Evolutionary conservation across 345 rosid species (phyloP).

Genomic region (Cardamine resedifolia): DNA sequence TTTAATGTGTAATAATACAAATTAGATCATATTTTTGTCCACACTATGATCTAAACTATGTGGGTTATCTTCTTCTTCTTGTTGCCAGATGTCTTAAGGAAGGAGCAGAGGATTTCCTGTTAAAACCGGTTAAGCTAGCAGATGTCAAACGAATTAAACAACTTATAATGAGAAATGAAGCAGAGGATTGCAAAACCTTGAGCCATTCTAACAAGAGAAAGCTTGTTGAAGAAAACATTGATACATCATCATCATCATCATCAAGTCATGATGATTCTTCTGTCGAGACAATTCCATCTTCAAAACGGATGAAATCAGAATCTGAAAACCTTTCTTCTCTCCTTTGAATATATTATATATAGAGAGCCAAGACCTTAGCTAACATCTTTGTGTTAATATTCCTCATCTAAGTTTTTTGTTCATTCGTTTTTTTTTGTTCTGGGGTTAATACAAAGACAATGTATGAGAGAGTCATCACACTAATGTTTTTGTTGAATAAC

Average conservation of each 20-base stretch:
- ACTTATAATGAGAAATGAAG: slow-evolving; percentile 41
- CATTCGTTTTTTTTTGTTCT: slow-evolving; percentile 16
- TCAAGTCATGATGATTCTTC: slow-evolving; percentile 18
- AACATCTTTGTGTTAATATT: slow-evolving; percentile 31
- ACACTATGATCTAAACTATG: background rate
- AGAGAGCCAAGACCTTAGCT: slow-evolving; percentile 15
- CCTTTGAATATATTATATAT: slow-evolving; percentile 3
- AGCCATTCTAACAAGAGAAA: slow-evolving; percentile 45
- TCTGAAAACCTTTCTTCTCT: slow-evolving; percentile 1
- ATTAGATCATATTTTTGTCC: background rate
- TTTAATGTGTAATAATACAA: background rate
- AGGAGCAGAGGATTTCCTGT: slow-evolving; percentile 82
- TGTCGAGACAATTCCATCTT: slow-evolving; percentile 5
- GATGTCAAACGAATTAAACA: slow-evolving; percentile 68
- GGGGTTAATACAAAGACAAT: slow-evolving; percentile 9
- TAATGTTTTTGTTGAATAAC: background rate
- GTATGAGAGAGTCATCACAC: background rate
- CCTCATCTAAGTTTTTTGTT: slow-evolving; percentile 19
- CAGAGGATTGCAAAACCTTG: slow-evolving; percentile 36
- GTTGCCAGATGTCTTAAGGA: slow-evolving; percentile 67
- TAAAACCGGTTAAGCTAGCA: slow-evolving; percentile 76
- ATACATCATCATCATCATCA: slow-evolving; percentile 20
- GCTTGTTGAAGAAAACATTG: slow-evolving; percentile 17
- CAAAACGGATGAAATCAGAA: slow-evolving; percentile 27
- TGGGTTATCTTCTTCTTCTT: background rate